Percentiles rank a stretch among this genome's conserved stretches.
Evolutionary conservation across 495 filamentous ascomycete species (phyloP).

Genomic region (Penicillium manginii): DNA sequence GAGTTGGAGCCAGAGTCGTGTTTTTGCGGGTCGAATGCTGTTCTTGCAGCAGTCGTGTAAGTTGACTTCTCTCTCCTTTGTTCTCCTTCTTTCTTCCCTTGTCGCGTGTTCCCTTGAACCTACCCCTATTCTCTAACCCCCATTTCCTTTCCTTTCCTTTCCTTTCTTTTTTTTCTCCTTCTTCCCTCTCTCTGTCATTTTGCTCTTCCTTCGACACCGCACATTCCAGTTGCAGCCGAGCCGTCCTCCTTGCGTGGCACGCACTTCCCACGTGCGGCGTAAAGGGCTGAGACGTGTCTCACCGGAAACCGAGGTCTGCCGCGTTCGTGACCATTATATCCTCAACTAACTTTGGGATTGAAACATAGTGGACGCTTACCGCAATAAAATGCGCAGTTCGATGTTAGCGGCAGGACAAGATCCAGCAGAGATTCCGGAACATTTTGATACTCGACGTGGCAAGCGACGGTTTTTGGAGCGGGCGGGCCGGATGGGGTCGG

Average conservation of each 20-base stretch:
- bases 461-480: slow-evolving; percentile 84
- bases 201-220: neutral
- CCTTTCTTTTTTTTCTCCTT: neutral
- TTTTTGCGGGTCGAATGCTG: slow-evolving; percentile 80
- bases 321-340: too few species aligned
- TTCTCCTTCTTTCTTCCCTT: slow-evolving; percentile 9
- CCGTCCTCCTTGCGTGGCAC: slow-evolving; percentile 4
- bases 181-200: slow-evolving; percentile 1
- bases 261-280: slow-evolving; percentile 7
- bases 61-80: slow-evolving; percentile 42
- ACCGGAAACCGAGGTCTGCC: neutral
- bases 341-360: neutral
- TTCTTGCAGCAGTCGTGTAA: slow-evolving; percentile 93
- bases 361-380: slow-evolving; percentile 82
- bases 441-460: slow-evolving; percentile 87
- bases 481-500: slow-evolving; percentile 29
- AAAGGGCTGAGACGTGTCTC: slow-evolving; percentile 14
- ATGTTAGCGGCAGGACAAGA: slow-evolving; percentile 78
- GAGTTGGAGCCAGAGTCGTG: slow-evolving; percentile 90
- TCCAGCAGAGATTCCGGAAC: slow-evolving; percentile 68
- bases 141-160: neutral
- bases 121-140: neutral
- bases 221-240: neutral
- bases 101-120: neutral
- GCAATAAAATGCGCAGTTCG: slow-evolving; percentile 85